Evolutionary conservation across 2,329 filamentous ascomycete genomes (phyloP).

Genomic region (Tolypocladium album): DNA sequence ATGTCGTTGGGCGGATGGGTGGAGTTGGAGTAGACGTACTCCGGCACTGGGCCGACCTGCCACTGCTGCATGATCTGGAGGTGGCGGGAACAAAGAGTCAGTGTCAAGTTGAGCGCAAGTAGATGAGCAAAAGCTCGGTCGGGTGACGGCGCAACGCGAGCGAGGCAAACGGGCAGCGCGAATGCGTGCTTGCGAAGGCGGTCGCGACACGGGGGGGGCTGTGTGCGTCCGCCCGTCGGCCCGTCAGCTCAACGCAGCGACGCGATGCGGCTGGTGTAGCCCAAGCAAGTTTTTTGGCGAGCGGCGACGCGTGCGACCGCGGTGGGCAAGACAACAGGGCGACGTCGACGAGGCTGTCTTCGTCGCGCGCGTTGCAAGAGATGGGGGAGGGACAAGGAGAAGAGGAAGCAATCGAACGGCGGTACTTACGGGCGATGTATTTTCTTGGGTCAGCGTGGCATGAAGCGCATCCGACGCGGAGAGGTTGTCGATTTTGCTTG

Average conservation of each 20-base stretch:
- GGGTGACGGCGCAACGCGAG: conserved; percentile 4
- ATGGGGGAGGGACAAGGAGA: conserved; percentile 1
- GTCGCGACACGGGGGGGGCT: conserved; percentile 4
- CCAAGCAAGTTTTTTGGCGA: conserved; percentile 4
- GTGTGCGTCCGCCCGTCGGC: background rate
- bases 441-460: conserved; percentile 14
- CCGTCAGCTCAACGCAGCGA: conserved; percentile 5
- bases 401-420: conserved; percentile 1
- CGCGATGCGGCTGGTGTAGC: conserved; percentile 12
- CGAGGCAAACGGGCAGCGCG: conserved; percentile 4
- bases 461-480: conserved; percentile 13
- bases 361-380: conserved; percentile 1
- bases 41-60: conserved; percentile 50
- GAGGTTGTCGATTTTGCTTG: conserved; percentile 8
- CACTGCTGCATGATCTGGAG: conserved; percentile 49
- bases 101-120: conserved; percentile 10
- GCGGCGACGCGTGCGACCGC: conserved; percentile 7
- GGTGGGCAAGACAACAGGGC: conserved; percentile 2
- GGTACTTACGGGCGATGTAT: conserved; percentile 13
- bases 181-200: conserved; percentile 5
- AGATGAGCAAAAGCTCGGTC: conserved; percentile 5
- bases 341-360: conserved; percentile 1
- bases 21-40: conserved; percentile 46
- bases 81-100: conserved; percentile 11
- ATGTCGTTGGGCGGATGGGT: conserved; percentile 44